Base-by-base conservation (phyloP, 768 basidiomycete species). In the Phylloporus sp. region DNA sequence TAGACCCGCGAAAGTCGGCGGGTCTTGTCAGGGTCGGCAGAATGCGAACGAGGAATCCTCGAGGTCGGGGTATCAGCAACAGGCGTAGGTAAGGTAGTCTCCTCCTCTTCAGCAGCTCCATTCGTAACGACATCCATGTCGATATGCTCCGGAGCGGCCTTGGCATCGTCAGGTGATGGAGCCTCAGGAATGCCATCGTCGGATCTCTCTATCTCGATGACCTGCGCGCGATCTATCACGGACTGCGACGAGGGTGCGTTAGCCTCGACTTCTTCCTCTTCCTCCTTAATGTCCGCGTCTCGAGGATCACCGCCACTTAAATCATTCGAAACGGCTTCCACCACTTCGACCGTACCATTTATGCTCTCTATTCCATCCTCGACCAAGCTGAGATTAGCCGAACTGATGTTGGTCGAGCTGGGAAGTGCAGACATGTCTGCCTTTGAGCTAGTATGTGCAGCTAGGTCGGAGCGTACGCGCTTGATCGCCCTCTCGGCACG, bases 401-500 rank as follows among this genome's bases (percentile, higher is more conserved):
- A 68, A 37, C 64, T 68, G n/a, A 54, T 37, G 42, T 63, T 55
- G 33, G 53, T 48, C 21, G 61, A 60, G 41, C 49, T 49, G 21
- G 52, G 52, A 8, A 49, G 54, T 14, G 61, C 46, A 2, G 68
- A 49, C 9, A 59, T 29, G 29, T 55, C 70, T 41, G 39, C 45
- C 59, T 54, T 71, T 15, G 71, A 66, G 35, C 78, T 69, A 44
- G 74, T 66, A 59, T 92, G 89, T 10, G 82, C 82, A 9, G 86
- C 88, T 18, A 90, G 71, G 69, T 94, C 91, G 36, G 86, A 90
- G 44, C 89, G 73, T 17, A 90, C 87, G 23, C 88, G 81, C 70
- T 91, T 90, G 68, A 93, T 86, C 5, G 90, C 86, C 53, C 89
- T 76, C 70, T 93, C 90, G 32, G 87, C 82, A 35, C 90, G 81